Evolutionary conservation across 768 basidiomycete genomes (phyloP).

Genomic region (Mycena pura): DNA sequence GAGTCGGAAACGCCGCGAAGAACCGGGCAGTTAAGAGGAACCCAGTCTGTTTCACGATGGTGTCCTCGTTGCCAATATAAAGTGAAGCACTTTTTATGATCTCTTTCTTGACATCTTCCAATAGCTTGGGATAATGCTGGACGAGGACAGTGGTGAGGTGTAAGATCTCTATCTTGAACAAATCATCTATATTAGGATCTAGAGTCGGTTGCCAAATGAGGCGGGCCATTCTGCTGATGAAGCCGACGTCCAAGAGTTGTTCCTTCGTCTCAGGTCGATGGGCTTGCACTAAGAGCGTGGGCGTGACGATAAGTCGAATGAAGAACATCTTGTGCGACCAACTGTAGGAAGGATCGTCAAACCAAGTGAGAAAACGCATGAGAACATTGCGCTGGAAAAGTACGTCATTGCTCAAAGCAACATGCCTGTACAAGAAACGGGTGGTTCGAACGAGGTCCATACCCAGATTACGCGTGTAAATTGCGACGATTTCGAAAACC

Average conservation of each 20-base stretch:
- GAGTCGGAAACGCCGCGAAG: conserved; percentile 87
- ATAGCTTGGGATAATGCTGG: conserved; percentile 79
- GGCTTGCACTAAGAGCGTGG: conserved; percentile 82
- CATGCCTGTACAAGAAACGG: conserved; percentile 86
- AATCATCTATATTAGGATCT: conserved; percentile 71
- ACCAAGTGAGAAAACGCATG: conserved; percentile 86
- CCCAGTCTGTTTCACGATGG: conserved; percentile 90
- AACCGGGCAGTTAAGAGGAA: conserved; percentile 92
- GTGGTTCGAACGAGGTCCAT: conserved; percentile 82
- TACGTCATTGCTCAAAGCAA: conserved; percentile 73
- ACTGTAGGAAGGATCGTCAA: conserved; percentile 65
- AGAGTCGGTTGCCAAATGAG: conserved; percentile 85
- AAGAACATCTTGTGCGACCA: conserved; percentile 82
- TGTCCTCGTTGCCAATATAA: conserved; percentile 84
- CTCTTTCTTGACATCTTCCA: conserved; percentile 86
- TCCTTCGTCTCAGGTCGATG: conserved; percentile 56
- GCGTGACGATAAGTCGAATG: conserved; percentile 86
- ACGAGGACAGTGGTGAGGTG: conserved; percentile 90
- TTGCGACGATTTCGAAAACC: conserved; percentile 83
- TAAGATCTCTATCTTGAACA: conserved; percentile 89
- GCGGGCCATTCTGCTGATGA: conserved; percentile 71
- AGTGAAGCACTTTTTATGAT: conserved; percentile 95
- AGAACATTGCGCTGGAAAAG: conserved; percentile 83
- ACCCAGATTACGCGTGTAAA: conserved; percentile 81
- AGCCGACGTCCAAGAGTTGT: conserved; percentile 73